These are phyloP conservation scores for Cardamine resedifolia DNA, from an alignment of 345 rosid genomes.

Conservation along the genomic window DNA sequence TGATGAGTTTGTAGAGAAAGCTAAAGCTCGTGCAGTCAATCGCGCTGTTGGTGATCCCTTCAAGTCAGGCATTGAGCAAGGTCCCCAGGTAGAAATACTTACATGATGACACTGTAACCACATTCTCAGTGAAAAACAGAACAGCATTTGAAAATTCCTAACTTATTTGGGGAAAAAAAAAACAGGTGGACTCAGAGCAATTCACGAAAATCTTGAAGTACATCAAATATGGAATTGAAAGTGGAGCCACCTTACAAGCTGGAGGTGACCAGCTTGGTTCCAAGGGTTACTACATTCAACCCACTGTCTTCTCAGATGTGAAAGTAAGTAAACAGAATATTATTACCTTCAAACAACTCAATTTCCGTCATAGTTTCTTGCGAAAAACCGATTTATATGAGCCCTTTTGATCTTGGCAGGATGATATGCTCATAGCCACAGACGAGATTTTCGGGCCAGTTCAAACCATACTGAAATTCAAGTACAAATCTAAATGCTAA, in stretches of 20 bases:
- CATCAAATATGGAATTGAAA: constrained; percentile 68
- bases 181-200: constrained; percentile 73
- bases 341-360: not conserved
- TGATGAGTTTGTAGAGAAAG: constrained; percentile 86
- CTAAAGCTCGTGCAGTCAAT: constrained; percentile 66
- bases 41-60: constrained; percentile 91
- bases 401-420: constrained; percentile 42
- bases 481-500: constrained; percentile 40
- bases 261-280: constrained; percentile 79
- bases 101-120: too few species aligned
- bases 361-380: not conserved
- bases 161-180: not conserved
- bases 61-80: constrained; percentile 81
- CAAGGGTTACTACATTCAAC: constrained; percentile 80
- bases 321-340: constrained; percentile 44
- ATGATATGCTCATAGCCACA: constrained; percentile 82
- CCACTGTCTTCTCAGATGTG: constrained; percentile 96
- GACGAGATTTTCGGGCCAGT: constrained; percentile 98
- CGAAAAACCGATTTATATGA: not conserved
- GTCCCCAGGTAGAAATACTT: too few species aligned
- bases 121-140: constrained; percentile 6
- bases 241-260: constrained; percentile 87
- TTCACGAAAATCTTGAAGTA: constrained; percentile 66
- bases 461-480: constrained; percentile 85
- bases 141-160: constrained; percentile 1